Base-by-base conservation (phyloP, 257 asterid genomes). In the Agastache rugosa region DNA sequence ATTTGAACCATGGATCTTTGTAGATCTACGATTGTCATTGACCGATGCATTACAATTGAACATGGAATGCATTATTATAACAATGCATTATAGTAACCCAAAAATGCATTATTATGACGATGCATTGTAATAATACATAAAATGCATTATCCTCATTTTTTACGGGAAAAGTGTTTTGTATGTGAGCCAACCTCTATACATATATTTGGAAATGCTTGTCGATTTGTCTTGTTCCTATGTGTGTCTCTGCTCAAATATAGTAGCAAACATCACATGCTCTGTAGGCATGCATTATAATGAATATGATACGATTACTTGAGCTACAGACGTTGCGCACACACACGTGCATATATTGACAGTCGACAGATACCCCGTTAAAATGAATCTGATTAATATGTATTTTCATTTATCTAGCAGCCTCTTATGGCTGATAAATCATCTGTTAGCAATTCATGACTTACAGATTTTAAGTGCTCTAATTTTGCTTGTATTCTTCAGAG, bases 401-500 rank as follows among this genome's bases (percentile, higher is more conserved):
- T 72, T 63, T 70, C 64, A 63, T 45, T 59, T 11, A 63, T 73
- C 23, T 76, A 70, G 62, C 72, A 22, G 66, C 72, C 27, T 35
- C 34, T 27, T 59, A 47, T 45, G 25, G 59, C 73, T 23, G 44
- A 55, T 45, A 72, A 62, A 60, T 73, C 71, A 60, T 73, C 71
- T 34, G 62, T 71, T n/a, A 27, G 16, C 16, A 23, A 35, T 65
- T 37, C 19, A 67, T 66, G 58, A 45, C 50, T 59, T 75, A 51
- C 50, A 63, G 74, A 37, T 75, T 73, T 56, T 63, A 67, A 54
- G 17, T 48, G 45, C 72, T 77, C 81, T 76, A 16, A 63, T 51
- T 58, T 74, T 58, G 45, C 78, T 74, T 60, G 66, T 77, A 42
- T 75, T 75, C 74, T 77, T 81, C 92, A 95, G 99, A 85, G 99